Evolutionary conservation across 2,329 filamentous ascomycete genomes (phyloP), one percentile per base, ranked within the genome.

Genomic region (Hypoxylon sp.): DNA sequence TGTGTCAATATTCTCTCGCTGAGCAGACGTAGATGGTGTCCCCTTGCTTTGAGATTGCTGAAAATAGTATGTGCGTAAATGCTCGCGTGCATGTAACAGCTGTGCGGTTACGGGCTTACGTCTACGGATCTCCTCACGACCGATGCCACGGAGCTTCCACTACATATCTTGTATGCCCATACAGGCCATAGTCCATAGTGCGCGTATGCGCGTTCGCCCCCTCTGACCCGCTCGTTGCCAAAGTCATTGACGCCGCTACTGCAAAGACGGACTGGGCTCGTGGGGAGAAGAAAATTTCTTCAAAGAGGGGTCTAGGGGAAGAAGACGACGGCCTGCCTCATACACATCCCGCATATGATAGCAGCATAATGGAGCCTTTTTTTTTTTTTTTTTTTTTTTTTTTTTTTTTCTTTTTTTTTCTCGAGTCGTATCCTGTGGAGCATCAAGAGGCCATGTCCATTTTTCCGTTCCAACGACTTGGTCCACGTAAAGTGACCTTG

Each of bases 281-380:
- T 61, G 58, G 51, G 42, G 57, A 47, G 26, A 38, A 64, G 55
- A 64, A 62, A 62, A 61, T 20, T 54, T 55, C 51, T 50, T 49
- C 43, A 63, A 61, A 61, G 58, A 61, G 54, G 61, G 61, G 54
- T 55, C 42, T n/a, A n/a, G 17, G 48, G 40, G 31, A 50, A 41
- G 50, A 35, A 41, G 26, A 42, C 24, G 35, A 48, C 17, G n/a
- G 40, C 20, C 27, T 29, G 11, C 26, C 26, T 27, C 9, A 27
- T 11, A 27, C 11, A 29, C 10, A 9, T 29, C n/a, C n/a, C n/a
- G n/a, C n/a, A n/a, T n/a, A n/a, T n/a, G n/a, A n/a, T n/a, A n/a
- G n/a, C n/a, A n/a, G n/a, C n/a, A n/a, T n/a, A n/a, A n/a, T n/a
- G n/a, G n/a, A n/a, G n/a, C n/a, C n/a, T n/a, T n/a, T n/a, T n/a